A percentile compares a stretch with the other conserved stretches of the same genome.
These are phyloP conservation scores for Alternaria angustiovoidea DNA, from an alignment of 2,329 filamentous ascomycete genomes.

Conservation along the genomic window DNA sequence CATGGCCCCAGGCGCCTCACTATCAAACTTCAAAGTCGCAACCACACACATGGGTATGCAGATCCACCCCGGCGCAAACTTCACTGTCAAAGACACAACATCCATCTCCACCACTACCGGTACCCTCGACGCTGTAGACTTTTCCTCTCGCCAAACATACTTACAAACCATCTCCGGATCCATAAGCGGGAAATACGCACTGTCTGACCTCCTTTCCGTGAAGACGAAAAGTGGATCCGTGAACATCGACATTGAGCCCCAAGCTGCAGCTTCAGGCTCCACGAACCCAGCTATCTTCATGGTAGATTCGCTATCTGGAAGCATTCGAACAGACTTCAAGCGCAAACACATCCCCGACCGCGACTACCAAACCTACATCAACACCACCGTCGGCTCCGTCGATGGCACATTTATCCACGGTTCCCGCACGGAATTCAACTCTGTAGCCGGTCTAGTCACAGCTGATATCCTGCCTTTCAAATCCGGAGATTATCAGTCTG, in stretches of 20 bases:
- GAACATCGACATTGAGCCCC: conserved; percentile 51
- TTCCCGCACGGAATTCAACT: conserved; percentile 45
- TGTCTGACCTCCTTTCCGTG: conserved; percentile 53
- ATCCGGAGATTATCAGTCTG: conserved; percentile 35
- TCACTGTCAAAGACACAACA: conserved; percentile 44
- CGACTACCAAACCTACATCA: conserved; percentile 52
- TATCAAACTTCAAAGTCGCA: conserved; percentile 47
- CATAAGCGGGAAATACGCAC: conserved; percentile 53
- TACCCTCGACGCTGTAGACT: conserved; percentile 43
- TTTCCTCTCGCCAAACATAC: conserved; percentile 50
- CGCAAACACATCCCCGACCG: conserved; percentile 50
- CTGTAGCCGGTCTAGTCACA: conserved; percentile 50
- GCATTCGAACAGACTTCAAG: conserved; percentile 48
- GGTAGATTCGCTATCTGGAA: conserved; percentile 48
- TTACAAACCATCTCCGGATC: conserved; percentile 52
- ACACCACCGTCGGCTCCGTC: conserved; percentile 50
- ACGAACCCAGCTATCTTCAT: conserved; percentile 49
- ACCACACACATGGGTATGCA: conserved; percentile 51
- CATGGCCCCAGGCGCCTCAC: conserved; percentile 41
- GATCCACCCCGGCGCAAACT: conserved; percentile 43
- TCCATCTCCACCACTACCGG: conserved; percentile 47
- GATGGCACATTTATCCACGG: conserved; percentile 54
- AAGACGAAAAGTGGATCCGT: conserved; percentile 54
- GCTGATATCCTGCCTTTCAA: conserved; percentile 50
- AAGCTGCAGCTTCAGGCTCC: conserved; percentile 37